Base-by-base conservation (phyloP, 164 flowering plant genomes). In the Vitis rupestris region DNA sequence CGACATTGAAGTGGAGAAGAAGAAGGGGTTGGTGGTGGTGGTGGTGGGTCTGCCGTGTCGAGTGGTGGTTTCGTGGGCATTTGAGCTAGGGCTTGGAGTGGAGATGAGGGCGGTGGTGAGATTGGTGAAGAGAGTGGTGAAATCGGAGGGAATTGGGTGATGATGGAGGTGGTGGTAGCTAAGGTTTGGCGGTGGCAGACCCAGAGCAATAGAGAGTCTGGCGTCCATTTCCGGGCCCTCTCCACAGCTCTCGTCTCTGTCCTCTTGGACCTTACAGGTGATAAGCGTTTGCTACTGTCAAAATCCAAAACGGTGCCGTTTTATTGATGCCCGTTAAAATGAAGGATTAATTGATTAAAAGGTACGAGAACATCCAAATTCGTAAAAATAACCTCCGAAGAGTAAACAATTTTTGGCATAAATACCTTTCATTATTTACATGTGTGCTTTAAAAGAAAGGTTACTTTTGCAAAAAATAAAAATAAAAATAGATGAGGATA, bases 1-100 rank as follows among this genome's bases (percentile, higher is more conserved):
- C 30, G 76, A 12, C 10, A 74, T 7, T 29, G 89, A 49, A 13
- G 84, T 64, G 4, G 87, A 61, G 75, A 82, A 74, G 13, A 59
- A 60, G 62, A 70, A 69, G 62, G 10, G 19, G 37, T 49, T 14
- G 59, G 44, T 8, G 11, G 58, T 63, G 16, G 67, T 14, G 16
- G 12, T 64, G 59, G 31, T 7, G 50, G 49, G 47, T 27, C 16
- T 50, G 69, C 14, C 17, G 47, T 31, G 47, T 3, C 1, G 63
- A 71, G 50, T 53, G 57, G n/a, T 63, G 74, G n/a, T 27, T 64
- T 55, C 47, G 54, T 31, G 63, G 19, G 55, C 55, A 60, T 56
- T 72, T 55, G 59, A 64, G 69, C 55, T 58, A 37, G 44, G 44
- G 44, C 44, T 37, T 37, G 44, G 44, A 37, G 44, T 37, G 67